These are phyloP conservation scores for Leccinum barrowsii DNA, from an alignment of 768 basidiomycete genomes.

Conservation along the genomic window DNA sequence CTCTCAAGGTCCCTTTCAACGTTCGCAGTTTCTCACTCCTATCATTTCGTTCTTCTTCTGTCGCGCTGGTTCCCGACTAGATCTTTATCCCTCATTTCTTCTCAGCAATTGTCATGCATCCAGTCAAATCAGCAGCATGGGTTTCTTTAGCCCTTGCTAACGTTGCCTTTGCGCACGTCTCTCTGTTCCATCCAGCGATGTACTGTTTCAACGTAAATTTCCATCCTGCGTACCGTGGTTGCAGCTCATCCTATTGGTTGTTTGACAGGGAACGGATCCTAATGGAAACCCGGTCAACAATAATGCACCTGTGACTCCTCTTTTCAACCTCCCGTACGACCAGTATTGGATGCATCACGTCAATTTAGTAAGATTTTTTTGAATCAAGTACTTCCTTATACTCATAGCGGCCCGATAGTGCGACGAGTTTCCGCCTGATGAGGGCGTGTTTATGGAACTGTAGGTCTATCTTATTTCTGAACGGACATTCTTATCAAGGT, in stretches of 20 bases:
- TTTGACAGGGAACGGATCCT: conserved; percentile 2
- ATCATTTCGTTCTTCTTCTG: neutral
- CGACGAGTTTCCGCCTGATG: neutral
- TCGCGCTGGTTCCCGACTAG: conserved; percentile 9
- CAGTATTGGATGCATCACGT: conserved; percentile 7
- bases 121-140: conserved; percentile 1
- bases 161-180: conserved; percentile 8
- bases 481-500: neutral
- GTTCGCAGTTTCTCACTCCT: neutral
- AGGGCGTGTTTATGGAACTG: conserved; percentile 3
- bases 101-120: neutral
- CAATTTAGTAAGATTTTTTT: neutral
- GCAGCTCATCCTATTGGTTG: neutral
- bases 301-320: neutral
- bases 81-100: neutral
- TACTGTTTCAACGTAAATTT: conserved; percentile 7
- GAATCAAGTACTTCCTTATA: neutral
- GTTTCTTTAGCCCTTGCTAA: conserved; percentile 8
- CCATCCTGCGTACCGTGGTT: neutral
- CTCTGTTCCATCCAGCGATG: neutral
- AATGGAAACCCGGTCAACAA: neutral
- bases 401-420: conserved; percentile 5
- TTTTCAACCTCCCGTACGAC: neutral
- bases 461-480: neutral
- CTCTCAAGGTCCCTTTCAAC: neutral